These are phyloP conservation scores for Chaetomiaceae sp. DNA, from an alignment of 2,329 filamentous ascomycete genomes.

Conservation along the genomic window DNA sequence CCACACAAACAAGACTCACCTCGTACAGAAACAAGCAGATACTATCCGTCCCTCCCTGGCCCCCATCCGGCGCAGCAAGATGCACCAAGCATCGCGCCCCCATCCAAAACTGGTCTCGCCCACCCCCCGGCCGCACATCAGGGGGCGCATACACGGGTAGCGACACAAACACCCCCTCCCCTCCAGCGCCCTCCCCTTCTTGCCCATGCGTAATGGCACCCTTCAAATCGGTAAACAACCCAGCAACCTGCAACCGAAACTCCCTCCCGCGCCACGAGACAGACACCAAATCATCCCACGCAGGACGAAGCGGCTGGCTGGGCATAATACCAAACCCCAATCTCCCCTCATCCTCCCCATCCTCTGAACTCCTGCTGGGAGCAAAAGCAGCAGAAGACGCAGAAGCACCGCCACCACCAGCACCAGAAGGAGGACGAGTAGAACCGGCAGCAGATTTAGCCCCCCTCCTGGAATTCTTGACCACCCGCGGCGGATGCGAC, in stretches of 20 bases:
- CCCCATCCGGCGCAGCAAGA: conserved; percentile 33
- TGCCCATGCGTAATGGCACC: conserved; percentile 28
- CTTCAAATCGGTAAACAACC: conserved; percentile 41
- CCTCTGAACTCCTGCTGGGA: no score
- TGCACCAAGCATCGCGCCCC: conserved; percentile 43
- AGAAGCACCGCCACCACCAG: no score
- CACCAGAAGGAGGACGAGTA: no score
- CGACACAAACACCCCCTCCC: conserved; percentile 30
- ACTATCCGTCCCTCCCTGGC: conserved; percentile 33
- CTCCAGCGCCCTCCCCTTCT: background rate
- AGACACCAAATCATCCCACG: conserved; percentile 46
- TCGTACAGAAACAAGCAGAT: conserved; percentile 52
- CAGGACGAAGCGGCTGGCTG: conserved; percentile 42
- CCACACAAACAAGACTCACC: conserved; percentile 35
- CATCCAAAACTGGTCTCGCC: conserved; percentile 38
- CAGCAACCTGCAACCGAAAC: conserved; percentile 41
- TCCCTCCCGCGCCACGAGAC: conserved; percentile 37
- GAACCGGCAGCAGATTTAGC: no score
- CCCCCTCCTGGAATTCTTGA: conserved; percentile 26
- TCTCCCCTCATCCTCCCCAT: background rate
- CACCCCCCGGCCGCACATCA: conserved; percentile 35
- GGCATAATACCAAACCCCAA: conserved; percentile 32
- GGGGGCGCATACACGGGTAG: conserved; percentile 38
- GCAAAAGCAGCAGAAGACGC: no score
- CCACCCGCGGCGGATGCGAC: conserved; percentile 50